Base-by-base conservation (phyloP, 2,329 filamentous ascomycete genomes). In the Juglanconis sp. region DNA sequence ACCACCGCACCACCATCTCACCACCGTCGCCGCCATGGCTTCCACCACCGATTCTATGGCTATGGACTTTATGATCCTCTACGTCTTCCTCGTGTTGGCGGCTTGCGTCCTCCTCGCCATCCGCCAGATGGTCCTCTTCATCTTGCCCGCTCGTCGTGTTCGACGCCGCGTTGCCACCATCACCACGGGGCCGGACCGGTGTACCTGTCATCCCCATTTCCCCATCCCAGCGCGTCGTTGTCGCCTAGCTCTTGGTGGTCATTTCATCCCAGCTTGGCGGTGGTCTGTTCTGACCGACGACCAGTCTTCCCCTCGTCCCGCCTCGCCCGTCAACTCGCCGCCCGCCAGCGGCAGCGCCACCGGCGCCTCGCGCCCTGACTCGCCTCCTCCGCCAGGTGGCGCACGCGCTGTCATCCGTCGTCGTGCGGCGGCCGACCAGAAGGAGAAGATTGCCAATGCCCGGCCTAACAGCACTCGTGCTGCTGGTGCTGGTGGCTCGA, bases 351-450 rank as follows among this genome's bases (percentile, higher is more conserved):
- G 90, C 76, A 83, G 87, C 63, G 87, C 84, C 72, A 84, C 87
- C 72, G 87, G 84, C 71, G 46, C 47, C 8, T 53, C 57, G 24
- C 91, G 94, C 66, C 88, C 91, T 59, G 89, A 91, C 35, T 96
- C 94, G 53, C 93, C 94, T 63, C 88, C 91, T 70, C 89, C 92
- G 65, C 95, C 95, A 32, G 95, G 95, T 67, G 95, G 95, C 69
- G 92, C 95, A 71, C 92, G 95, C 75, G 96, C 94, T 68, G 94
- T 92, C 64, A 96, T 99, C 79, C 88, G 95, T 76, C 89, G 95
- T 76, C 92, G 95, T 74, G 94, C 95, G 48, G 95, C 95, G 35
- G 94, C 94, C 70, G 95, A 98, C 76, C 91, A 96, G 80, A 96
- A 96, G 78, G 95, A 98, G 79, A 95, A 96, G 79, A 87, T 94